Evolutionary conservation across 2,329 filamentous ascomycete genomes (phyloP).

Genomic region (Apiospora arundinis): DNA sequence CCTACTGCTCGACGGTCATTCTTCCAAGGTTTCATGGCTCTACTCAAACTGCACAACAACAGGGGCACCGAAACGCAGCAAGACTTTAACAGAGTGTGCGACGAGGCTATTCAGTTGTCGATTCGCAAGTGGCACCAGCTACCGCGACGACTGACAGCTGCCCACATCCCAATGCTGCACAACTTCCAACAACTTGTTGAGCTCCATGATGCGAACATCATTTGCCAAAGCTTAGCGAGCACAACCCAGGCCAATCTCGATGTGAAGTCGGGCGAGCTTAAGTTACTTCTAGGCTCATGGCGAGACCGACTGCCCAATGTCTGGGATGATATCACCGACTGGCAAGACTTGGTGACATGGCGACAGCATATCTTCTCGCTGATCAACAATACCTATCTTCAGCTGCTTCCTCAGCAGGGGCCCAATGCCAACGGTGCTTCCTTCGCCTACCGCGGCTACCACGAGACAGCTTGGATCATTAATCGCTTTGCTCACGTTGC

Average conservation of each 20-base stretch:
- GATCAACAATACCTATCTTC: conserved; percentile 93
- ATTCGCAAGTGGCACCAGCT: conserved; percentile 99
- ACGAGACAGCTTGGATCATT: conserved; percentile 99
- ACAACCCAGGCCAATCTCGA: conserved; percentile 89
- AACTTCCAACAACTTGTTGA: conserved; percentile 99
- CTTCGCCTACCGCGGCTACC: conserved; percentile 95
- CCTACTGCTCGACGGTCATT: conserved; percentile 93
- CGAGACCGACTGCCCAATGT: conserved; percentile 94
- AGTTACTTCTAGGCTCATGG: conserved; percentile 93
- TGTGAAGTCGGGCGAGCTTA: conserved; percentile 92
- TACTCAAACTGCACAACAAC: conserved; percentile 93
- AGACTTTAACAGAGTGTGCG: conserved; percentile 89
- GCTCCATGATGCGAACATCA: conserved; percentile 95
- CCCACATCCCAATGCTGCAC: conserved; percentile 92
- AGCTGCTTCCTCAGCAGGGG: conserved; percentile 78
- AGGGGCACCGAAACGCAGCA: conserved; percentile 67
- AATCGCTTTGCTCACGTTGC: conserved; percentile 98
- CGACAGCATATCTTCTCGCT: conserved; percentile 98
- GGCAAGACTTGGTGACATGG: conserved; percentile 99
- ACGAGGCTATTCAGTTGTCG: conserved; percentile 96
- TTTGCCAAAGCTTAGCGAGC: conserved; percentile 86
- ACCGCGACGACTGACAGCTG: conserved; percentile 90
- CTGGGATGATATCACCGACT: conserved; percentile 99
- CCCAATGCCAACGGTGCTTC: conserved; percentile 88
- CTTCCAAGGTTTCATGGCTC: conserved; percentile 97